Base-by-base conservation (phyloP, 2,329 filamentous ascomycete genomes). In the Chaetothyriales sp. region DNA sequence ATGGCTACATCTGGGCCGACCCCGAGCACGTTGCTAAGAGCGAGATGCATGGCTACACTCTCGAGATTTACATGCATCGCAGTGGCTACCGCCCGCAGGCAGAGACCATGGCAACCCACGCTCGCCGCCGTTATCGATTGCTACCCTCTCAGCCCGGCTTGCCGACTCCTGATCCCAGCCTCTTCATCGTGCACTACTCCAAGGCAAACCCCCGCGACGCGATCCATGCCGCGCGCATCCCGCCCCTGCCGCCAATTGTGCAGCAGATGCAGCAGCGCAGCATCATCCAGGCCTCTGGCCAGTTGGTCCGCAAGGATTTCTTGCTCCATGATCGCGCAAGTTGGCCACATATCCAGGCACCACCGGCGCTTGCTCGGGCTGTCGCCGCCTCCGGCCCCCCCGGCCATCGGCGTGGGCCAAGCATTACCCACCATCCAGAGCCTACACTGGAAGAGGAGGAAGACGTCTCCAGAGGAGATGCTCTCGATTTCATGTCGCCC, bases 131-230 rank as follows among this genome's bases (percentile, higher is more conserved):
- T 57, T 96, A 94, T 69, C 86, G 90, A 56, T 78, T 98, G 43
- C 72, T 84, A 43, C 80, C 81, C n/a, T 71, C 77, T 12, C 85
- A 83, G 60, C 79, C 81, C 1, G 80, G 81, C 49, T 75, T 79
- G 44, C 79, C 83, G 12, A 78, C 80, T 54, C 77, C 84, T 46
- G 89, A 96, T 64, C 80, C 85, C 22, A 84, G 81, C 53, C 74
- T 96, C 15, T 96, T 88, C 83, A 81, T 98, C 49, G 80, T 95
- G 26, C 89, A 95, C 69, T 96, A 95, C 66, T 81, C 83, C 36
- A 81, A 82, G 51, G 77, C 85, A 6, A 84, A 92, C 42, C 79
- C 79, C 46, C 77, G 78, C 51, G 82, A 90, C 57, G 79, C 84
- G 53, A 73, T 93, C 32, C 84, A 85, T 1, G 75, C 80, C 18